phyloP scores from a whole-genome alignment of 1,284 basidiomycete genomes.

The Ustilago lituana region DNA sequence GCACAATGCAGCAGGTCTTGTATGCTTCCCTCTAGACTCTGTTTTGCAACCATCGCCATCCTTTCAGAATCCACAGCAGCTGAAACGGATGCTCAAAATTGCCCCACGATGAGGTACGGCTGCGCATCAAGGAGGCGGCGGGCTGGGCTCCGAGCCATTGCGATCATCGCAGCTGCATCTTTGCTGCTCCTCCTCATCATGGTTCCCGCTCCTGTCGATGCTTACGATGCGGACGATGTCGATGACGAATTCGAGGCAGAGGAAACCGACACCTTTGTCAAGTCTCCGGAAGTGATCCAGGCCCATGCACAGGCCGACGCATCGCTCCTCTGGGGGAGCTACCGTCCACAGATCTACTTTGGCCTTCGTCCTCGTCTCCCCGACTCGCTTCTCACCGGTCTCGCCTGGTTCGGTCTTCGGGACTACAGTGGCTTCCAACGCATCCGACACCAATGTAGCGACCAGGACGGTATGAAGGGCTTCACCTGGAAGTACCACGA shows the following conservation, averaged over 20 bases:
- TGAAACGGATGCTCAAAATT: background rate
- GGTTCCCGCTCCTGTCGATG: background rate
- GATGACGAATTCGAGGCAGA: constrained; percentile 19
- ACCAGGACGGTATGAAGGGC: constrained; percentile 79
- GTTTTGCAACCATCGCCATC: no score
- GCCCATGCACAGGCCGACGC: constrained; percentile 31
- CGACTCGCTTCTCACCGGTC: constrained; percentile 85
- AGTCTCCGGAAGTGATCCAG: constrained; percentile 23
- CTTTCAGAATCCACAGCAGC: no score
- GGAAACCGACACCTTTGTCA: background rate
- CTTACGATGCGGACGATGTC: constrained; percentile 6
- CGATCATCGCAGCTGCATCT: constrained; percentile 5
- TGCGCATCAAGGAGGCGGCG: constrained; percentile 1
- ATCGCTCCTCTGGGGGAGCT: constrained; percentile 86
- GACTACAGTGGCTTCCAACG: constrained; percentile 63
- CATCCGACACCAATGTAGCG: constrained; percentile 87
- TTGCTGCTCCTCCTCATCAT: constrained; percentile 22
- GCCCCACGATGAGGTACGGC: constrained; percentile 6
- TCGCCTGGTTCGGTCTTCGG: constrained; percentile 75
- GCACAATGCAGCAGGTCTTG: no score
- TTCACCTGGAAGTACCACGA: constrained; percentile 92
- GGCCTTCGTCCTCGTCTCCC: constrained; percentile 84
- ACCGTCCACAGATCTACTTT: constrained; percentile 91
- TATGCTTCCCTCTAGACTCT: no score
- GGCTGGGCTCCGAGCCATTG: constrained; percentile 3